Base-by-base conservation (phyloP, 140 eudicot genomes). In the Cichorium intybus region DNA sequence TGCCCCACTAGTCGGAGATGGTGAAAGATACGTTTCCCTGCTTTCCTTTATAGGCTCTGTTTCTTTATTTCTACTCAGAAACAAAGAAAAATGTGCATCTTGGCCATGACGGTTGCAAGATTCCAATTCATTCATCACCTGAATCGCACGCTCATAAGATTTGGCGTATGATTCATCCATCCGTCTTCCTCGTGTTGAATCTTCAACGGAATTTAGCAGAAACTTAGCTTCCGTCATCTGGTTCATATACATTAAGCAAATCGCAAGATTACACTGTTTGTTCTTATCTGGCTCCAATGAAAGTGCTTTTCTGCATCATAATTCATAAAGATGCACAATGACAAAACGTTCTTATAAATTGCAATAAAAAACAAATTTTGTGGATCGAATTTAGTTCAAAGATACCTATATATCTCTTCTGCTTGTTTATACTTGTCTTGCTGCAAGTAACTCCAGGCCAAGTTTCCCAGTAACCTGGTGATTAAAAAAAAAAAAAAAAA, bases 361-460 rank as follows among this genome's bases (percentile, higher is more conserved):
- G 46, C 46, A 12, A 39, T 3, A 39, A 12, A n/a, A n/a, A 14
- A 1, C 21, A 10, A 54, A 12, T 24, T n/a, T 54, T 24, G 24
- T 12, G 15, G 18, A 9, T 54, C n/a, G 34, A 54, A 54, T 54
- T 24, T 53, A 11, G 59, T 24, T 24, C 11, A 24, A 33, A 15
- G 20, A 35, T 79, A 79, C 94, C 95, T 72, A 59, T 87, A 87
- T 41, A 69, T 59, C 66, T 82, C 94, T 64, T 82, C 96, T 29
- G 95, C 90, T 14, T 68, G 48, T 73, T 70, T 75, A 53, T 58
- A 88, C 22, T 82, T 70, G 56, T 82, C 62, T 49, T 67, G 85
- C 62, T 82, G 94, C 89, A 88, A 63, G 49, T 77, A 78, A 35
- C 78, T 83, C 89, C 89, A 85, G 17, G 85, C 94, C 81, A 85